Percentiles rank a stretch among this genome's conserved stretches.
Conservation (phyloP, 306 rosid species). For the Quercus agrifolia region DNA sequence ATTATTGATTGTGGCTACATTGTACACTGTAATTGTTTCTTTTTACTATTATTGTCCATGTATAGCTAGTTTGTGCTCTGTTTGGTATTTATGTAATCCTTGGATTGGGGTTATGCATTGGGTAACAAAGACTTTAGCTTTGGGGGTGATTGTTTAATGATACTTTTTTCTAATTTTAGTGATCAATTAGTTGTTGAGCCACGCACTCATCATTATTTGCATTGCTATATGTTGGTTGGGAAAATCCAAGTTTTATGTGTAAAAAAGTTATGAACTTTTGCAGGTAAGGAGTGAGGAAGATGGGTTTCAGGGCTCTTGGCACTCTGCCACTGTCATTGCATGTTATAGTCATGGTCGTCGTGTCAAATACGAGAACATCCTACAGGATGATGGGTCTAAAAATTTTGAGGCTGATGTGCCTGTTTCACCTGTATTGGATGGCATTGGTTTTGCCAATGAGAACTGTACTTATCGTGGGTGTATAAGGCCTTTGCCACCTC, state of each 20-base stretch:
- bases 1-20: neutral
- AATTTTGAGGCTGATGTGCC: slow-evolving; percentile 37
- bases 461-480: slow-evolving; percentile 27
- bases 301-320: slow-evolving; percentile 92
- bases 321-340: slow-evolving; percentile 46
- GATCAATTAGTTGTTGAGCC: neutral
- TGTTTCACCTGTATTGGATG: slow-evolving; percentile 52
- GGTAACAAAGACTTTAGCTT: neutral
- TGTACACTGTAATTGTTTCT: neutral
- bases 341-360: slow-evolving; percentile 40
- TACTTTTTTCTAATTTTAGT: neutral
- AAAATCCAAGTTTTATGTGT: neutral
- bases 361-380: slow-evolving; percentile 54
- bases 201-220: neutral
- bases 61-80: neutral
- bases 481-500: slow-evolving; percentile 71
- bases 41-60: neutral
- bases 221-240: neutral
- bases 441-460: slow-evolving; percentile 8
- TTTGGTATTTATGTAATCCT: neutral
- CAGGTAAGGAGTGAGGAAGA: slow-evolving; percentile 78
- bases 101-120: neutral
- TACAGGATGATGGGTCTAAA: slow-evolving; percentile 30
- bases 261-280: slow-evolving; percentile 19
- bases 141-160: neutral